Evolutionary conservation across 1,284 basidiomycete genomes (phyloP), one percentile per base, ranked within the genome.

Genomic region (Naganishia liquefaciens): DNA sequence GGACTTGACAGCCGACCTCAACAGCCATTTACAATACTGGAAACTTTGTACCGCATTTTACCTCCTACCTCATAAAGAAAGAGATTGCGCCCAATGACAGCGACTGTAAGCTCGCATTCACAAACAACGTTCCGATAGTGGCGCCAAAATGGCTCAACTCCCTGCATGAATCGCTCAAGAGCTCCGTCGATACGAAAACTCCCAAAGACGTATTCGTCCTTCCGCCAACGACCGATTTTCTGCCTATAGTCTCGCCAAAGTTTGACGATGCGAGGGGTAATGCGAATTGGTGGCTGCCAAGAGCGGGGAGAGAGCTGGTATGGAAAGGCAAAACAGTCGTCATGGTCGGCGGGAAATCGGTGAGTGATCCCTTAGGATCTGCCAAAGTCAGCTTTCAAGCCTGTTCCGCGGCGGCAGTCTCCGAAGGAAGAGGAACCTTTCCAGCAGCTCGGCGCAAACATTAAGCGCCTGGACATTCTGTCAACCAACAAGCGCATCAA

Each of bases 271-370:
- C 37, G 17, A 39, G 65, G 40, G 33, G 13, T n/a, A 58, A 50
- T 13, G 25, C 47, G 9, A 6, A 50, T 9, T 67, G 65, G 65
- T 67, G 65, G 65, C 30, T 49, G 43, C 62, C 65, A 9, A 52
- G 47, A 27, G 9, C 28, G 2, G 49, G n/a, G 10, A 67, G 62
- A 51, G 19, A 28, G 44, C 21, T 9, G 21, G 54, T 67, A 19
- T 67, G 65, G 65, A 57, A 46, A 37, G 65, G 65, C 5, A 63
- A 50, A n/a, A 67, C 65, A 15, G 50, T 67, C 17, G n/a, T 67
- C 15, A 63, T 63, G n/a, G 40, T 67, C 11, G 54, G 63, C 11
- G 54, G 54, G 47, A 64, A 43, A 42, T 13, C 25, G 19, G 47
- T 51, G 46, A 57, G 54, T 21, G 17, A 27, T 25, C 17, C 43